These are phyloP conservation scores for Aspergillus ibericus DNA, from an alignment of 2,329 filamentous ascomycete genomes.

Conservation along the genomic window DNA sequence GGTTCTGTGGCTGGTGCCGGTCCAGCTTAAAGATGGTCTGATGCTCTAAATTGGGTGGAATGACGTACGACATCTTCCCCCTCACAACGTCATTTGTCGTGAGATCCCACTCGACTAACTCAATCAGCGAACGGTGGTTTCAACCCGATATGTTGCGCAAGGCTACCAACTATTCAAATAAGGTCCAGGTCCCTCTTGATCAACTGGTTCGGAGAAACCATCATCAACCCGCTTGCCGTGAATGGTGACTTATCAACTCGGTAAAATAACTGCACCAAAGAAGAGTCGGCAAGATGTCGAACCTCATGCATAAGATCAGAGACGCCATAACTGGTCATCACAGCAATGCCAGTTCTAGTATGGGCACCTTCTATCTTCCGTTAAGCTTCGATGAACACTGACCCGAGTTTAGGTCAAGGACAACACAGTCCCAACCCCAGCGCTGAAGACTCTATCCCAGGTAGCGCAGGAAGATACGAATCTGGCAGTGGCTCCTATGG, in stretches of 20 bases:
- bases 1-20: constrained; percentile 8
- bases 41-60: background rate
- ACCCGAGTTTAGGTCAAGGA: constrained; percentile 1
- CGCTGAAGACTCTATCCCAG: constrained; percentile 14
- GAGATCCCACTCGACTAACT: too few species aligned
- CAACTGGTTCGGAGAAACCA: too few species aligned
- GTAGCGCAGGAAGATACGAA: constrained; percentile 18
- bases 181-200: too few species aligned
- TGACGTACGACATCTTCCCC: constrained; percentile 5
- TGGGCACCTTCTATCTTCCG: background rate
- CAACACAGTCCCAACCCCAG: constrained; percentile 25
- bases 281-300: constrained; percentile 40
- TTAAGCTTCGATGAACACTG: background rate
- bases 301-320: constrained; percentile 51
- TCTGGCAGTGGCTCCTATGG: constrained; percentile 50
- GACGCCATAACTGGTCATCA: constrained; percentile 42
- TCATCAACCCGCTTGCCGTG: too few species aligned
- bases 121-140: too few species aligned
- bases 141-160: too few species aligned
- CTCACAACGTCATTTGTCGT: background rate
- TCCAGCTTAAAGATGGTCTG: background rate
- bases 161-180: too few species aligned
- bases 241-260: too few species aligned
- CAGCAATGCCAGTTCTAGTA: constrained; percentile 20
- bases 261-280: too few species aligned